These are phyloP conservation scores for Tetrapyrgos nigripes DNA, from an alignment of 1,284 basidiomycete species.

Conservation along the genomic window DNA sequence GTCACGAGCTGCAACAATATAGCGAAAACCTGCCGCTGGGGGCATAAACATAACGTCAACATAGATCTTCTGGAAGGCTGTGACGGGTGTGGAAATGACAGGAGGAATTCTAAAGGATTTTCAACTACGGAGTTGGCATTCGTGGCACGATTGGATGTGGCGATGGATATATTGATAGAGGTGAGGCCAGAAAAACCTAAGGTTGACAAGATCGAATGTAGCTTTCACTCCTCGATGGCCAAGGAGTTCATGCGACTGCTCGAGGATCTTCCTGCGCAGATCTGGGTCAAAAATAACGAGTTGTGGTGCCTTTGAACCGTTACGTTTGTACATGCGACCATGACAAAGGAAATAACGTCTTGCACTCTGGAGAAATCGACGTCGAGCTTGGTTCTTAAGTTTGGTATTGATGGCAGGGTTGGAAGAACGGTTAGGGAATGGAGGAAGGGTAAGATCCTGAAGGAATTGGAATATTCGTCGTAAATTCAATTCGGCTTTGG, in stretches of 20 bases:
- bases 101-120: conserved; percentile 28
- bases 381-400: no score
- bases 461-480: no score
- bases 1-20: neutral
- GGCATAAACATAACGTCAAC: conserved; percentile 36
- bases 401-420: no score
- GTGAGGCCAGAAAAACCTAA: conserved; percentile 12
- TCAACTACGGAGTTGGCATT: conserved; percentile 24
- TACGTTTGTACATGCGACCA: conserved; percentile 14
- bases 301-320: neutral
- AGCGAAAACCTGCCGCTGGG: conserved; percentile 14
- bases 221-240: conserved; percentile 13
- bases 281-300: conserved; percentile 8
- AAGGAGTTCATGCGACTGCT: conserved; percentile 18
- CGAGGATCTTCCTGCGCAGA: conserved; percentile 14
- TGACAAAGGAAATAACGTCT: neutral
- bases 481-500: no score
- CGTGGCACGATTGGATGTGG: neutral
- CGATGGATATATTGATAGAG: conserved; percentile 30
- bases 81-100: conserved; percentile 16
- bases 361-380: conserved; percentile 22
- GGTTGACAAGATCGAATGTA: conserved; percentile 5
- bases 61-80: conserved; percentile 38
- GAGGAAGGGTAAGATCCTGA: no score
- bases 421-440: no score